These are phyloP conservation scores for Aspergillus carbonarius DNA, from an alignment of 2,329 filamentous ascomycete genomes.

Conservation along the genomic window DNA sequence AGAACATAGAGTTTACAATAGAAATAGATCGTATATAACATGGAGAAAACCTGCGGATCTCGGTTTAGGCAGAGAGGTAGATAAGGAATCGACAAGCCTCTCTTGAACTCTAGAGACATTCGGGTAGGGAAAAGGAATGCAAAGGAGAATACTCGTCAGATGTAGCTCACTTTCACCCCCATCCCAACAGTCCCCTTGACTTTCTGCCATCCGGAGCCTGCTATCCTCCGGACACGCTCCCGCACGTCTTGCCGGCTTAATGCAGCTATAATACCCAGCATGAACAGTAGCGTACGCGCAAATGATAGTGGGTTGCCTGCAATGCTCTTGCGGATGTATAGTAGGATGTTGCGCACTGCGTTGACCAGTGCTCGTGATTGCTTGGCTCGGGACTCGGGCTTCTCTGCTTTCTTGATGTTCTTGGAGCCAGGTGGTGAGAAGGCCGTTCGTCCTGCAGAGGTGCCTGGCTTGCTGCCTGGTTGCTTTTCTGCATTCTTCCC, in stretches of 20 bases:
- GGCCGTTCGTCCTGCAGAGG: slow-evolving; percentile 30
- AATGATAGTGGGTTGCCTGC: slow-evolving; percentile 56
- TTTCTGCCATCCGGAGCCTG: slow-evolving; percentile 75
- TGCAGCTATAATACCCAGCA: slow-evolving; percentile 74
- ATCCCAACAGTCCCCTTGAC: slow-evolving; percentile 83
- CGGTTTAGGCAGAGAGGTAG: background rate
- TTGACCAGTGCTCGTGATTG: slow-evolving; percentile 47
- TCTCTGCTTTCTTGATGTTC: slow-evolving; percentile 40
- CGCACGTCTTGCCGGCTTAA: slow-evolving; percentile 73
- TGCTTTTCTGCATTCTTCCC: slow-evolving; percentile 30
- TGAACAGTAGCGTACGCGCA: slow-evolving; percentile 69
- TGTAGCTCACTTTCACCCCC: slow-evolving; percentile 97
- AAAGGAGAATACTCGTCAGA: slow-evolving; percentile 50
- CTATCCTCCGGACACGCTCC: slow-evolving; percentile 67
- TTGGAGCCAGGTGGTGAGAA: slow-evolving; percentile 37
- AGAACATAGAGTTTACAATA: slow-evolving; percentile 15
- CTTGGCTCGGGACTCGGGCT: slow-evolving; percentile 29
- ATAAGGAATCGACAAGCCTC: background rate
- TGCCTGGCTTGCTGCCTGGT: slow-evolving; percentile 18
- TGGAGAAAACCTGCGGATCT: background rate
- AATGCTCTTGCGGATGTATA: slow-evolving; percentile 52
- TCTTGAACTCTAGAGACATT: background rate
- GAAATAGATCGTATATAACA: slow-evolving; percentile 10
- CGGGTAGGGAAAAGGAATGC: background rate
- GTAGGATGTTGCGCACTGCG: slow-evolving; percentile 50